Conservation (phyloP, 208 protist species). For the Trypanosoma brucei region DNA sequence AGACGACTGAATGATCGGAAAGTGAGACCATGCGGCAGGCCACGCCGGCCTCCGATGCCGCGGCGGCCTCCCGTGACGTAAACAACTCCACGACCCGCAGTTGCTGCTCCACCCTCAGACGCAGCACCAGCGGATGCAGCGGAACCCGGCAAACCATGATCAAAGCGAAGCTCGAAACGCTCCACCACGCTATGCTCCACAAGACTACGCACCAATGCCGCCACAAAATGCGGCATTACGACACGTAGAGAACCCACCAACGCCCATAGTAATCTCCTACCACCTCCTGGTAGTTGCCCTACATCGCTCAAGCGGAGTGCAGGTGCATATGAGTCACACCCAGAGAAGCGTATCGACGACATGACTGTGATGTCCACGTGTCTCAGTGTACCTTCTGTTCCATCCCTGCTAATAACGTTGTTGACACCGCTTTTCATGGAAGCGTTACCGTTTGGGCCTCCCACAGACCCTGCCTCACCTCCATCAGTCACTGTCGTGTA, state of each 20-base stretch:
- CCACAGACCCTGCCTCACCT: background rate
- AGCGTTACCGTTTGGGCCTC: background rate
- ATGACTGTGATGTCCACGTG: conserved; percentile 28
- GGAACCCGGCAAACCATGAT: conserved; percentile 1
- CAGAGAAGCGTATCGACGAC: conserved; percentile 39
- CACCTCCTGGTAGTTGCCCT: conserved; percentile 6
- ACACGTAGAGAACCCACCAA: conserved; percentile 16
- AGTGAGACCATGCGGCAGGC: conserved; percentile 21
- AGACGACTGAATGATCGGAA: conserved; percentile 58
- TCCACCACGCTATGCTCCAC: conserved; percentile 25
- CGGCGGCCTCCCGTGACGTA: conserved; percentile 25
- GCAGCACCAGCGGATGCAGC: background rate
- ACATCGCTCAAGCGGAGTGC: conserved; percentile 27
- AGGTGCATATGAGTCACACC: conserved; percentile 21
- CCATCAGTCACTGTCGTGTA: conserved; percentile 5
- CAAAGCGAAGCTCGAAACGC: conserved; percentile 27
- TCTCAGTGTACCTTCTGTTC: conserved; percentile 1
- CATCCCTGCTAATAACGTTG: background rate
- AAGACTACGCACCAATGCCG: conserved; percentile 30
- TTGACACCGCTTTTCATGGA: background rate
- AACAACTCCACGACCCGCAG: conserved; percentile 23
- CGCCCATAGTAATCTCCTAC: conserved; percentile 8
- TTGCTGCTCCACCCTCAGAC: background rate
- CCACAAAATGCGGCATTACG: conserved; percentile 39
- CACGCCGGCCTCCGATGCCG: conserved; percentile 14